Evolutionary conservation across 2,329 filamentous ascomycete genomes (phyloP), one percentile per base, ranked within the genome.

Genomic region (Scedosporium dehoogii): DNA sequence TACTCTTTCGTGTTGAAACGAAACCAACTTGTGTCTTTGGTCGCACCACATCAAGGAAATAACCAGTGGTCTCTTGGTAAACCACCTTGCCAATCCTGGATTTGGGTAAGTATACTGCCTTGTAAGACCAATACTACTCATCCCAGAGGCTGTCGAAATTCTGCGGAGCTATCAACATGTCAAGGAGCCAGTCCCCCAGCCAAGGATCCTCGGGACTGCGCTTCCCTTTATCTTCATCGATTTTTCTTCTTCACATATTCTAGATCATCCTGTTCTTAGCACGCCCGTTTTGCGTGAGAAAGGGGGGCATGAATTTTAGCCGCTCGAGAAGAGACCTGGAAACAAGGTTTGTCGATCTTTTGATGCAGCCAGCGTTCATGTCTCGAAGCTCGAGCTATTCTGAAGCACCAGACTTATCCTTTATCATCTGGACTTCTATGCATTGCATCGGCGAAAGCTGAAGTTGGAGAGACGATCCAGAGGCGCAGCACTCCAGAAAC

Each of bases 261-360:
- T 14, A 23, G 3, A 55, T 27, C 51, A 55, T 55, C 2, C 51
- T 16, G 51, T 55, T 55, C 18, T 55, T 23, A 27, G 21, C 51
- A 55, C 2, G 21, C 51, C 23, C 12, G 23, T 48, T 48, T 14
- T 7, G 44, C n/a, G 16, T 10, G 16, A n/a, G 44, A 48, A 27
- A 23, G n/a, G 44, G 44, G 51, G 51, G 51, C 51, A 55, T 55
- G 21, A 55, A 55, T 55, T 55, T 55, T 55, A 55, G 51, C 51
- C 51, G 23, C 51, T 25, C 21, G 10, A 55, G 51, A 55, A 23
- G 51, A 55, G 51, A 55, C 51, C 51, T 27, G 51, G 51, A 27
- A 55, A 55, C 51, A 55, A 55, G 23, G 51, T 55, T 55, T 55
- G 51, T 6, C 21, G 51, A 55, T 55, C 51, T 55, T 21, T 55